phyloP scores from a whole-genome alignment of 805 yeast genomes.

The Pichia nanzhaoensis region DNA sequence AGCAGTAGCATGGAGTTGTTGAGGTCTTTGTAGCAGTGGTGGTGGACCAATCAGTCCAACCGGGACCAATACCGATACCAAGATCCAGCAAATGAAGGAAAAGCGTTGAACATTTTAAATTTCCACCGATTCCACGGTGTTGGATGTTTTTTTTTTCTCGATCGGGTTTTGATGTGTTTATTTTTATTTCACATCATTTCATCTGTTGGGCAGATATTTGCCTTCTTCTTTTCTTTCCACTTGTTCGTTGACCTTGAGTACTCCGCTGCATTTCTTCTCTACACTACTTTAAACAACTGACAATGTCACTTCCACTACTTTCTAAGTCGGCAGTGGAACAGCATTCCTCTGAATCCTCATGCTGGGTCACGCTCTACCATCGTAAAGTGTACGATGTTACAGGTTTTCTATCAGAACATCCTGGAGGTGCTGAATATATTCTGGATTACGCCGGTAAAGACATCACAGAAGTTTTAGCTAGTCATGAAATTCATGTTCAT shows the following conservation, averaged over 20 bases:
- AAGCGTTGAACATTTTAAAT: too few species aligned
- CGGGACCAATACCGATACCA: too few species aligned
- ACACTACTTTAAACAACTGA: too few species aligned
- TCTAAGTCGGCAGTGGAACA: conserved; percentile 44
- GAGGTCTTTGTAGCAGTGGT: too few species aligned
- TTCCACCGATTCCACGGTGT: background rate
- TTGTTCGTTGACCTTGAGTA: too few species aligned
- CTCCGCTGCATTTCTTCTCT: too few species aligned
- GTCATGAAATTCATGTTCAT: conserved; percentile 64
- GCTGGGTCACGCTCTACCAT: conserved; percentile 77
- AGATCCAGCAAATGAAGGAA: too few species aligned
- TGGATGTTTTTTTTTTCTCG: background rate
- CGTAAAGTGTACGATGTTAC: conserved; percentile 85
- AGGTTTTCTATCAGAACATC: conserved; percentile 62
- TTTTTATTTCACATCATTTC: background rate
- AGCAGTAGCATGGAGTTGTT: background rate
- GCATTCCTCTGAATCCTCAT: conserved; percentile 49
- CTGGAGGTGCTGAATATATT: conserved; percentile 58
- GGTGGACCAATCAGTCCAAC: too few species aligned
- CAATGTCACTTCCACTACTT: conserved; percentile 46
- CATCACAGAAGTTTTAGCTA: conserved; percentile 69
- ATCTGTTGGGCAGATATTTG: background rate
- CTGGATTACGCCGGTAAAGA: conserved; percentile 54
- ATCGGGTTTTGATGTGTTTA: background rate
- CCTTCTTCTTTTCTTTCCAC: background rate